Percentiles rank a stretch among this genome's conserved stretches.
Conservation (phyloP, 2,329 filamentous ascomycete species). For the Fusarium albidum region DNA sequence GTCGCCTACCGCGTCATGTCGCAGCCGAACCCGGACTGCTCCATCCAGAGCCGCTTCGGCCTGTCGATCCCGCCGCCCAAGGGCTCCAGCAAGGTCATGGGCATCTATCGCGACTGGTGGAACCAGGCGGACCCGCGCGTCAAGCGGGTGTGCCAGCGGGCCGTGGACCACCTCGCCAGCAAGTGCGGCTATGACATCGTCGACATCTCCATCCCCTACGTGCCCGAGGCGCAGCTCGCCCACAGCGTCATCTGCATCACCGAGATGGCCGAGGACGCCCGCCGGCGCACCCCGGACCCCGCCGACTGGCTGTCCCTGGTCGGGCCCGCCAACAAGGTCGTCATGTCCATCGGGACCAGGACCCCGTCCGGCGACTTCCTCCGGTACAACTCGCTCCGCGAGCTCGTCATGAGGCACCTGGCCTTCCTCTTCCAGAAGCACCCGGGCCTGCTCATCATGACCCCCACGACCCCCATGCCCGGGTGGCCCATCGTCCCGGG, state of each 20-base stretch:
- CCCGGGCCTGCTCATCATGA: conserved; percentile 80
- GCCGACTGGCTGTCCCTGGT: conserved; percentile 63
- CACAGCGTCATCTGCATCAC: conserved; percentile 81
- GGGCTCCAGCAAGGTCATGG: conserved; percentile 68
- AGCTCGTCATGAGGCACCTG: conserved; percentile 81
- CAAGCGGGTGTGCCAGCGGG: conserved; percentile 65
- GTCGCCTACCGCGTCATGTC: conserved; percentile 85
- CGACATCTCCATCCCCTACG: conserved; percentile 71
- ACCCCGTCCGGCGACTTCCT: conserved; percentile 75
- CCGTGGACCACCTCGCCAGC: conserved; percentile 65
- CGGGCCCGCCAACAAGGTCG: conserved; percentile 72
- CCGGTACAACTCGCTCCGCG: conserved; percentile 76
- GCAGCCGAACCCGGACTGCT: conserved; percentile 71
- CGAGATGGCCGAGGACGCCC: conserved; percentile 67
- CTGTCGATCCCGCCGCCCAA: conserved; percentile 57
- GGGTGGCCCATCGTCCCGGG: conserved; percentile 73
- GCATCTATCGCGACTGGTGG: conserved; percentile 68
- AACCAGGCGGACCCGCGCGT: conserved; percentile 67
- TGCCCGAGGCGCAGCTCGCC: conserved; percentile 77
- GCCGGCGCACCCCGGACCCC: conserved; percentile 52
- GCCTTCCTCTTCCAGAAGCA: conserved; percentile 73
- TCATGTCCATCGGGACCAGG: conserved; percentile 70
- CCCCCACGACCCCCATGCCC: conserved; percentile 77
- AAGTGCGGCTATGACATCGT: conserved; percentile 58
- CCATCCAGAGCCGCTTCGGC: conserved; percentile 69